phyloP scores from a whole-genome alignment of 2,329 filamentous ascomycete genomes.

The Sordariomycetes sp. region DNA sequence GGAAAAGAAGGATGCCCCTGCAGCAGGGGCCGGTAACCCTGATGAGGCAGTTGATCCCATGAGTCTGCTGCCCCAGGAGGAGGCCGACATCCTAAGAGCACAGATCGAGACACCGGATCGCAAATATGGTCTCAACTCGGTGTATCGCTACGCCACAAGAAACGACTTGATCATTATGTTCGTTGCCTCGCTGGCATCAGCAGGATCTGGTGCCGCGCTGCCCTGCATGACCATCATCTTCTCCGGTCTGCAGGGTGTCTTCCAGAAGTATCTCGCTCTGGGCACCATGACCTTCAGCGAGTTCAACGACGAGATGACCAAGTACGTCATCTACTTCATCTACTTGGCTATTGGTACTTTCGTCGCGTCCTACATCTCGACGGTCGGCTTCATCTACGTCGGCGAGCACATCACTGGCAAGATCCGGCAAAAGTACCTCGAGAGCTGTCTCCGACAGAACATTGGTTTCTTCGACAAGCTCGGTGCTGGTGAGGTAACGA shows the following conservation, averaged over 20 bases:
- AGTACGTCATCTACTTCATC: constrained; percentile 71
- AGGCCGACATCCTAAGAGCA: constrained; percentile 56
- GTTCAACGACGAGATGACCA: constrained; percentile 52
- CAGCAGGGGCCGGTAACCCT: neutral
- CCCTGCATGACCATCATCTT: constrained; percentile 79
- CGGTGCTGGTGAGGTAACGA: constrained; percentile 87
- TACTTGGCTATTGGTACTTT: constrained; percentile 80
- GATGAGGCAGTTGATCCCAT: constrained; percentile 31
- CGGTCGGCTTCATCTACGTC: constrained; percentile 82
- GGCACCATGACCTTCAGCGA: constrained; percentile 33
- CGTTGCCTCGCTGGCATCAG: constrained; percentile 53
- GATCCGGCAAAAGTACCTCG: constrained; percentile 75
- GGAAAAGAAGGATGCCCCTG: neutral
- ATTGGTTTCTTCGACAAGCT: constrained; percentile 91
- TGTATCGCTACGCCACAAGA: constrained; percentile 62
- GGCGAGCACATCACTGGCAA: constrained; percentile 72
- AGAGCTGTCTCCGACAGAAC: constrained; percentile 77
- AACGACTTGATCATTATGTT: constrained; percentile 56
- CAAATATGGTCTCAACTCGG: constrained; percentile 52
- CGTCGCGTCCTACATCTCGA: constrained; percentile 66
- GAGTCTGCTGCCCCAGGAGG: constrained; percentile 25
- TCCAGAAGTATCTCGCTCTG: constrained; percentile 51
- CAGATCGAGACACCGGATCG: constrained; percentile 59
- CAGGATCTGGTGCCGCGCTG: constrained; percentile 66
- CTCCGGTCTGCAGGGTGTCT: constrained; percentile 63